Evolutionary conservation across 305 asterid genomes (phyloP).

Genomic region (Solanum hybrid): DNA sequence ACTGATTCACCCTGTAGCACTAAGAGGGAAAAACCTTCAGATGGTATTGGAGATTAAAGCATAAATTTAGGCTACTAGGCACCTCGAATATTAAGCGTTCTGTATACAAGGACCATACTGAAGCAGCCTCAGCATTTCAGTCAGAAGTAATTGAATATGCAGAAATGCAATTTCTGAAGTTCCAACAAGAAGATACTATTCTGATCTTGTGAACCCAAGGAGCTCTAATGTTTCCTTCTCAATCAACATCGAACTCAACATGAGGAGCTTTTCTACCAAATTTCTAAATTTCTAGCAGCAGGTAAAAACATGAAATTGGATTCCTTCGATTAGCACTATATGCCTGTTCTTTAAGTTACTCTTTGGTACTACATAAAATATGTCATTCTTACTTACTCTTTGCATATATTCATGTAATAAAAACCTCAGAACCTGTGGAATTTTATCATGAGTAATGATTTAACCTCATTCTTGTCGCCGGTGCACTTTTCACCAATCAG

Average conservation of each 20-base stretch:
- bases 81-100: background rate
- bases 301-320: background rate
- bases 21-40: background rate
- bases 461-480: conserved; percentile 82
- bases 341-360: background rate
- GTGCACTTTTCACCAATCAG: conserved; percentile 70
- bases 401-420: background rate
- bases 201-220: background rate
- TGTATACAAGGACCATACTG: background rate
- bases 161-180: background rate
- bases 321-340: background rate
- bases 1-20: background rate
- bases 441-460: background rate
- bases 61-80: background rate
- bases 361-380: background rate
- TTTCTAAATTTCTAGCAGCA: background rate
- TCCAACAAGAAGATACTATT: background rate
- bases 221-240: background rate
- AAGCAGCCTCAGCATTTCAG: background rate
- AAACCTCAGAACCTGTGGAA: background rate
- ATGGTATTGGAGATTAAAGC: background rate
- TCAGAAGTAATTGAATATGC: background rate
- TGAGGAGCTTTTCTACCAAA: background rate
- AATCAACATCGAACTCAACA: background rate
- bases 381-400: background rate